Evolutionary conservation across 73 alveolate species (phyloP).

Genomic region (Tetrahymena thermophila): DNA sequence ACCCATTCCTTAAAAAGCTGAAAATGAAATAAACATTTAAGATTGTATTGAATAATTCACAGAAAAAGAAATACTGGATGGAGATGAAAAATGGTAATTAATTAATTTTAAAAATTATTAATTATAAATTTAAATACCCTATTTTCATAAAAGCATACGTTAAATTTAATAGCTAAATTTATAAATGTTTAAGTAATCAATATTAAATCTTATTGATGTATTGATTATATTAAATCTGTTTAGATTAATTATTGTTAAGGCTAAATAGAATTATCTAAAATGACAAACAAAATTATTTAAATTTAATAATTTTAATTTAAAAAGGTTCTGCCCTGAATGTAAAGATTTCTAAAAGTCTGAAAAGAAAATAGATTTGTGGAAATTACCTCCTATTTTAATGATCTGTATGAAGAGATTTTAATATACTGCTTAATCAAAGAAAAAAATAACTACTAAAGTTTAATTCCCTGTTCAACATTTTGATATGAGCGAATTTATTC

Average conservation of each 20-base stretch:
- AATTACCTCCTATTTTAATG: conserved; percentile 80
- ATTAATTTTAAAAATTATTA: no score
- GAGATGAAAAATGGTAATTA: conserved; percentile 11
- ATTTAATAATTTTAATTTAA: neutral
- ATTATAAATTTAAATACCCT: no score
- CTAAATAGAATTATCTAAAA: conserved; percentile 10
- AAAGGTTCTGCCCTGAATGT: conserved; percentile 84
- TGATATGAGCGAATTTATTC: conserved; percentile 60
- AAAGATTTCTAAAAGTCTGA: conserved; percentile 55
- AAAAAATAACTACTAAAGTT: conserved; percentile 57
- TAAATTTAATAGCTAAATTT: no score
- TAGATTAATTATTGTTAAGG: no score
- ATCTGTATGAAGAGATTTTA: conserved; percentile 79
- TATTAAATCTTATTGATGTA: neutral
- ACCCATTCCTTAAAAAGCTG: conserved; percentile 64
- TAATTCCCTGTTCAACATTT: conserved; percentile 71
- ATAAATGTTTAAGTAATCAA: neutral
- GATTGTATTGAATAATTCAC: conserved; percentile 71
- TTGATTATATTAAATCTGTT: conserved; percentile 17
- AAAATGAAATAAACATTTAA: conserved; percentile 33
- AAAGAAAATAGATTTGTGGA: conserved; percentile 85
- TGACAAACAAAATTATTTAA: neutral
- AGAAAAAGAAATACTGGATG: conserved; percentile 27
- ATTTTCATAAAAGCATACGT: no score
- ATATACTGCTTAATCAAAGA: conserved; percentile 42